These are phyloP conservation scores for Beauveria sp. DNA, from an alignment of 2,329 filamentous ascomycete species.

Conservation along the genomic window DNA sequence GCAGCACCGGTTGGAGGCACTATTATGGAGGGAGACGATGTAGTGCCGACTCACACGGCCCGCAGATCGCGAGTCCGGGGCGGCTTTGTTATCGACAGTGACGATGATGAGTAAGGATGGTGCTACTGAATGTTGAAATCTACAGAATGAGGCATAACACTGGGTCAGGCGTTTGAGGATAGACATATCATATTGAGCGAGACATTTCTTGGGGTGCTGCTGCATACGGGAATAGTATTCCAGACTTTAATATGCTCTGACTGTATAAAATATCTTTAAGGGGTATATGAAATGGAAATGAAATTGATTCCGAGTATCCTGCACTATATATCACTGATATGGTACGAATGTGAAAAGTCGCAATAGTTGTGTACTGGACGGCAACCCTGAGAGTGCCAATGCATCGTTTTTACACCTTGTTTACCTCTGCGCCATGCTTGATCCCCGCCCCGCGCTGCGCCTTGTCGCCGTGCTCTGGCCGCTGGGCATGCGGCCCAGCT, in stretches of 20 bases:
- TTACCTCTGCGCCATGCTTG: slow-evolving; percentile 3
- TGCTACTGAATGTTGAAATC: no score
- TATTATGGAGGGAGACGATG: slow-evolving; percentile 32
- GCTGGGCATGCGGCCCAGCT: slow-evolving; percentile 24
- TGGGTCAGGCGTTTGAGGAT: background rate
- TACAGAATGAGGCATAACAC: background rate
- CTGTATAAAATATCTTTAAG: background rate
- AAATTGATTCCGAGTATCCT: background rate
- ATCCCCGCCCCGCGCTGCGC: slow-evolving; percentile 19
- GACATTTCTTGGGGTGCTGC: background rate
- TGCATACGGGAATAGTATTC: background rate
- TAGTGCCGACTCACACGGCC: slow-evolving; percentile 26
- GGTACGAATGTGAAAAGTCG: background rate
- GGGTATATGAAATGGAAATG: background rate
- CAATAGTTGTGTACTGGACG: no score
- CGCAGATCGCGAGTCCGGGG: slow-evolving; percentile 39
- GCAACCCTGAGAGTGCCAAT: background rate
- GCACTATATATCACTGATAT: background rate
- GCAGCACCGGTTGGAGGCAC: slow-evolving; percentile 14
- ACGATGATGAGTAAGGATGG: slow-evolving; percentile 41
- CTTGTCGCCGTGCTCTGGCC: slow-evolving; percentile 24
- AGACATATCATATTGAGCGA: background rate
- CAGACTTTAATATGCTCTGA: background rate
- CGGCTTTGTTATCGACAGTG: slow-evolving; percentile 53
- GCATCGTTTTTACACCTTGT: background rate